Evolutionary conservation across 2,329 filamentous ascomycete species (phyloP).

Genomic region (Diaporthe sp.): DNA sequence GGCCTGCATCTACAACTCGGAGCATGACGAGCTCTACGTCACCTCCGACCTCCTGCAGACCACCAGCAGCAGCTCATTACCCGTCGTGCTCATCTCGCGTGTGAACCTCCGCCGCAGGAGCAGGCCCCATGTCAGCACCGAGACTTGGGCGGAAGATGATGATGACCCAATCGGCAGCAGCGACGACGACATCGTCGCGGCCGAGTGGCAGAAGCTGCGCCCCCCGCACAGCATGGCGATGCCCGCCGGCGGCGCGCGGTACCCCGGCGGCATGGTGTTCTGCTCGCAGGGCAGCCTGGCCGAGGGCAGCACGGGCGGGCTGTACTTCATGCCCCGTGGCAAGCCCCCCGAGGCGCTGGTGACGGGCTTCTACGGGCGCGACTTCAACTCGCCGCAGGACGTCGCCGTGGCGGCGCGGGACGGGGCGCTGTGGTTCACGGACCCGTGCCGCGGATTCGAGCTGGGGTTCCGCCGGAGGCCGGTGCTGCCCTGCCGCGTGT

Average conservation of each 20-base stretch:
- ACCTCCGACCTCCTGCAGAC: conserved; percentile 61
- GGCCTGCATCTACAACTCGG: conserved; percentile 58
- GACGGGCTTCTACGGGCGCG: conserved; percentile 58
- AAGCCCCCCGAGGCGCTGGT: conserved; percentile 54
- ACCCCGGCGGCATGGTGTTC: conserved; percentile 57
- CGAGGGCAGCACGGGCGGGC: conserved; percentile 51
- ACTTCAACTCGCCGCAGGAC: conserved; percentile 63
- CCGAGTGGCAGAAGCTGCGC: conserved; percentile 58
- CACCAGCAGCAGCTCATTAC: conserved; percentile 53
- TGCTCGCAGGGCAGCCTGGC: conserved; percentile 46
- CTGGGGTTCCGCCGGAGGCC: conserved; percentile 60
- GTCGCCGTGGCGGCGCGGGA: conserved; percentile 54
- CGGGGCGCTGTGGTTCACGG: conserved; percentile 64
- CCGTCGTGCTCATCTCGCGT: conserved; percentile 61
- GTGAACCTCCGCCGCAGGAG: conserved; percentile 51
- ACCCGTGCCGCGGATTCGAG: conserved; percentile 60
- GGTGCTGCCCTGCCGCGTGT: conserved; percentile 62
- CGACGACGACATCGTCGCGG: conserved; percentile 48
- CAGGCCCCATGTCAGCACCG: not conserved
- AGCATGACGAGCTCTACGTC: conserved; percentile 59
- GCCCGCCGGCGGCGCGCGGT: conserved; percentile 74
- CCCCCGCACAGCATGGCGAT: conserved; percentile 59
- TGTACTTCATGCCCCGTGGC: conserved; percentile 52
- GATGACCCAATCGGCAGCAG: conserved; percentile 47
- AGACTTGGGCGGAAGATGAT: conserved; percentile 36